These are phyloP conservation scores for Blastobotrys serpentis DNA, from an alignment of 1,139 yeast genomes.

Conservation along the genomic window DNA sequence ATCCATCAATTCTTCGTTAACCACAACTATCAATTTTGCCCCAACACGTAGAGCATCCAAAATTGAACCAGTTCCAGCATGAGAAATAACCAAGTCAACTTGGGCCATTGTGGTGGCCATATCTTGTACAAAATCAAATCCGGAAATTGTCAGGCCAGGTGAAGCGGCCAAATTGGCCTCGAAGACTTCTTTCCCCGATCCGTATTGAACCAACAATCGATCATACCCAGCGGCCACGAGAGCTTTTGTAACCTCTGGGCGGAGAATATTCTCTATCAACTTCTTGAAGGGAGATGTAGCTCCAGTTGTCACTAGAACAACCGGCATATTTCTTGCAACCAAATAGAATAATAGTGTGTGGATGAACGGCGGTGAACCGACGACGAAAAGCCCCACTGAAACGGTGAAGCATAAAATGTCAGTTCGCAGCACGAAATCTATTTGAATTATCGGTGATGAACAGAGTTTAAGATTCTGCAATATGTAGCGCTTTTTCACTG, in stretches of 20 bases:
- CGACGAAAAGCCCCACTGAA: too few species aligned
- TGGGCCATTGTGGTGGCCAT: constrained; percentile 46
- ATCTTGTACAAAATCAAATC: constrained; percentile 40
- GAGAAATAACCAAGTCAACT: constrained; percentile 68
- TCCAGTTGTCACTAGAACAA: constrained; percentile 68
- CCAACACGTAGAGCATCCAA: constrained; percentile 64
- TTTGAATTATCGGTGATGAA: too few species aligned
- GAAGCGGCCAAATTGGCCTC: constrained; percentile 22
- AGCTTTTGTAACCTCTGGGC: constrained; percentile 40
- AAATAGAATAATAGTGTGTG: too few species aligned
- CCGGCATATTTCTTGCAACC: too few species aligned
- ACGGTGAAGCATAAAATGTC: too few species aligned
- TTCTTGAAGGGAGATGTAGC: constrained; percentile 76
- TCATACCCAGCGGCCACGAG: constrained; percentile 42
- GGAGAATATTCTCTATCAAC: constrained; percentile 48
- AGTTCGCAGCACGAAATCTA: too few species aligned
- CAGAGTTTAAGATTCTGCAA: too few species aligned
- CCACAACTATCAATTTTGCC: constrained; percentile 65
- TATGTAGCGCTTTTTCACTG: constrained; percentile 2
- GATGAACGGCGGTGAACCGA: background rate
- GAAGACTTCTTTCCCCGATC: constrained; percentile 43
- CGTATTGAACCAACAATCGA: constrained; percentile 64
- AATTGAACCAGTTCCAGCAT: constrained; percentile 92
- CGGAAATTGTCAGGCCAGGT: constrained; percentile 37
- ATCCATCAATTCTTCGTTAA: constrained; percentile 71